Evolutionary conservation across 2,329 filamentous ascomycete species (phyloP).

Genomic region (Metarhizium robertsii): DNA sequence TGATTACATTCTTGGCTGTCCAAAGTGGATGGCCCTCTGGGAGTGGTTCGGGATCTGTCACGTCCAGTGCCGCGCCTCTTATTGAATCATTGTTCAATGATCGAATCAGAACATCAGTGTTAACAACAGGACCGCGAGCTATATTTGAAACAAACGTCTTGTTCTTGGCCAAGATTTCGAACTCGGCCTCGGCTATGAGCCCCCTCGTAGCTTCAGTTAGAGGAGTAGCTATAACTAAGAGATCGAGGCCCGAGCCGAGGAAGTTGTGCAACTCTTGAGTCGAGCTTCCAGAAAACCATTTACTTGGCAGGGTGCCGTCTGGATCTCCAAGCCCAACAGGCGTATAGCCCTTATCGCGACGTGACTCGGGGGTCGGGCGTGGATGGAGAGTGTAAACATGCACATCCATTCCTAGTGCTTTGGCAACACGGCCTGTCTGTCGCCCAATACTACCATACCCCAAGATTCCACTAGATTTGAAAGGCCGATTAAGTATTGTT

Average conservation of each 20-base stretch:
- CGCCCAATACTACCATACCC: conserved; percentile 37
- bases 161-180: conserved; percentile 24
- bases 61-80: conserved; percentile 57
- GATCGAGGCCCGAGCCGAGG: background rate
- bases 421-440: conserved; percentile 36
- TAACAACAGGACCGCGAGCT: conserved; percentile 39
- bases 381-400: conserved; percentile 58
- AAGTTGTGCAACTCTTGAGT: background rate
- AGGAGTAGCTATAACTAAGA: background rate
- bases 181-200: conserved; percentile 21
- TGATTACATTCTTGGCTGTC: conserved; percentile 53
- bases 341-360: conserved; percentile 49
- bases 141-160: conserved; percentile 58
- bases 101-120: conserved; percentile 41
- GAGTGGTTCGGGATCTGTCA: conserved; percentile 64
- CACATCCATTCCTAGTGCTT: conserved; percentile 56
- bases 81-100: conserved; percentile 35
- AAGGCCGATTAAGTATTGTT: too few species aligned
- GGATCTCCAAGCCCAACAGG: conserved; percentile 51
- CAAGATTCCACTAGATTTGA: conserved; percentile 23
- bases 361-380: conserved; percentile 47
- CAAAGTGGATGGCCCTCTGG: conserved; percentile 55
- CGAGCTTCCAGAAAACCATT: conserved; percentile 24
- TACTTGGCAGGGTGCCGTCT: conserved; percentile 28
- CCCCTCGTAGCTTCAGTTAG: background rate